Conservation (phyloP, 371 early-diverging fungal species). For the Parasitella parasitica region DNA sequence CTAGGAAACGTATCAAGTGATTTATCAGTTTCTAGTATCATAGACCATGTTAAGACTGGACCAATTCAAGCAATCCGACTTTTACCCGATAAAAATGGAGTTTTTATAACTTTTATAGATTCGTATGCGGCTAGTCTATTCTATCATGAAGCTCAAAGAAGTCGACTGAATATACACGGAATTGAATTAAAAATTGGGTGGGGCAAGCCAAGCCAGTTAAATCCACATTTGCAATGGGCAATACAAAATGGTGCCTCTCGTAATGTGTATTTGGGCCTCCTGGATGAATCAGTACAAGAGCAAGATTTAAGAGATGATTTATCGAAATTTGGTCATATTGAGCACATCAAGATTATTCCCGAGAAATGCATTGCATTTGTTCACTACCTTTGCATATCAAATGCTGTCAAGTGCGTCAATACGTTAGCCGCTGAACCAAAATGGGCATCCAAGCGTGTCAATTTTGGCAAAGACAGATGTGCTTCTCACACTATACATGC, state of each 20-base stretch:
- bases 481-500: neutral
- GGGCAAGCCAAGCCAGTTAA: constrained; percentile 70
- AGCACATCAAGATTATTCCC: constrained; percentile 66
- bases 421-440: constrained; percentile 51
- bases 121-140: constrained; percentile 60
- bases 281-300: constrained; percentile 60
- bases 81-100: constrained; percentile 77
- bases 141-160: constrained; percentile 51
- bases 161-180: constrained; percentile 42
- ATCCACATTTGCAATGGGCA: constrained; percentile 52
- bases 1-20: constrained; percentile 73
- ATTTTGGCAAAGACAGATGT: constrained; percentile 49
- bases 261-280: constrained; percentile 74
- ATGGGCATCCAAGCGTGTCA: constrained; percentile 60
- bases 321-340: constrained; percentile 68
- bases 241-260: constrained; percentile 71
- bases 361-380: constrained; percentile 83
- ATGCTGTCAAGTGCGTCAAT: constrained; percentile 73
- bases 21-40: constrained; percentile 63
- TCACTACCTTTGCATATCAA: constrained; percentile 68
- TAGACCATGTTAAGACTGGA: constrained; percentile 76
- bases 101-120: constrained; percentile 81
- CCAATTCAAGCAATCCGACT: constrained; percentile 72
- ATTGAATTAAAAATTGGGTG: constrained; percentile 73
- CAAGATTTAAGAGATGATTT: constrained; percentile 57